These are phyloP conservation scores for Geotrichum australiense DNA, from an alignment of 1,139 yeast species.

Conservation along the genomic window DNA sequence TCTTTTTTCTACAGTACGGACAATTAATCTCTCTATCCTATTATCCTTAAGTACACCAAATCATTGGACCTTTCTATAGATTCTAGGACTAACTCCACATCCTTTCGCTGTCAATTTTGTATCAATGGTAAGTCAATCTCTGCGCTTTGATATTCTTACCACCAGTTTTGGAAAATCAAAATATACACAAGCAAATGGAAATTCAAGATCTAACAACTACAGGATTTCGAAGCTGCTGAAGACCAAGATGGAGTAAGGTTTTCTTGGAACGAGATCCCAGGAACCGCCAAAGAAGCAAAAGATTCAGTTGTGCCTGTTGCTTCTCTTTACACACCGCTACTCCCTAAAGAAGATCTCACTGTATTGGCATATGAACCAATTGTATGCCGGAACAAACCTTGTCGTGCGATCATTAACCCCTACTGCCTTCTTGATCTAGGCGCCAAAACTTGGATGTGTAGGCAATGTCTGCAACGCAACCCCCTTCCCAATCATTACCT, in stretches of 20 bases:
- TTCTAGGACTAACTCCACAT: too few relatives aligned
- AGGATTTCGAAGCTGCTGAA: constrained; percentile 53
- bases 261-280: constrained; percentile 62
- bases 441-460: constrained; percentile 55
- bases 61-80: too few relatives aligned
- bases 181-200: too few relatives aligned
- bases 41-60: too few relatives aligned
- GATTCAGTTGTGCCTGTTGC: constrained; percentile 58
- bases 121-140: too few relatives aligned
- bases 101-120: too few relatives aligned
- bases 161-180: too few relatives aligned
- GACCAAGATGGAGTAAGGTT: constrained; percentile 63
- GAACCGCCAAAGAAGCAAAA: constrained; percentile 51
- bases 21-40: too few relatives aligned
- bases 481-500: constrained; percentile 38
- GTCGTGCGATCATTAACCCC: constrained; percentile 58
- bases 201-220: too few relatives aligned
- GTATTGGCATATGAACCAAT: constrained; percentile 40
- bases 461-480: constrained; percentile 52
- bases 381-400: constrained; percentile 43
- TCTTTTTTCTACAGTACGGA: too few relatives aligned
- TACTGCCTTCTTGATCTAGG: constrained; percentile 39
- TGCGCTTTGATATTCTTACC: too few relatives aligned
- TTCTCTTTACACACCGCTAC: constrained; percentile 60
- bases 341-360: constrained; percentile 42